phyloP scores from a whole-genome alignment of 2,329 filamentous ascomycete genomes.

The Sporothrix brasiliensis region DNA sequence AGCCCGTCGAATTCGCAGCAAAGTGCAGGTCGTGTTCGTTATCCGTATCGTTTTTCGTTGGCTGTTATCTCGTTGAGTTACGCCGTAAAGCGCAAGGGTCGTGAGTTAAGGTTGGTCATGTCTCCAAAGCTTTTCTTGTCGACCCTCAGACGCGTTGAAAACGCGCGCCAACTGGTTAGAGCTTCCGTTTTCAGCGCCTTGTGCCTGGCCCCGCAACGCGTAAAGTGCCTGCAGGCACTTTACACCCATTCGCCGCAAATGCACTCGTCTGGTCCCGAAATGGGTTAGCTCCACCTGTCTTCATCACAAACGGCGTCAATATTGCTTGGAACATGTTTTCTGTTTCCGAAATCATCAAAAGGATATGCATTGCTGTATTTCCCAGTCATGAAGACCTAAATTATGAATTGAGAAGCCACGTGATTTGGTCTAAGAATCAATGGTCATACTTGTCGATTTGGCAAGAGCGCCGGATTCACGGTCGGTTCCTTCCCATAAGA shows the following conservation, averaged over 20 bases:
- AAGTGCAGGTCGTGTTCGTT: not conserved
- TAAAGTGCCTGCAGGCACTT: conserved; percentile 37
- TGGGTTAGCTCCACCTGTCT: not conserved
- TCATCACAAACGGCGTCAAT: not conserved
- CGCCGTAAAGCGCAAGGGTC: not conserved
- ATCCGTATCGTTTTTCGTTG: not conserved
- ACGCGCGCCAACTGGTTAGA: not conserved
- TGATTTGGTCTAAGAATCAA: not conserved
- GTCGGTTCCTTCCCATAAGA: not conserved
- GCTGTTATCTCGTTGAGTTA: not conserved
- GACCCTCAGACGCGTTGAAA: conserved; percentile 18
- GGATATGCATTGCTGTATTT: too few relatives aligned
- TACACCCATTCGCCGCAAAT: not conserved
- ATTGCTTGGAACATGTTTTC: too few relatives aligned
- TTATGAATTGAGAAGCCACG: not conserved
- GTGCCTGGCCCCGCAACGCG: conserved; percentile 28
- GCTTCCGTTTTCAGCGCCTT: conserved; percentile 1
- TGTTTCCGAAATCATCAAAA: too few relatives aligned
- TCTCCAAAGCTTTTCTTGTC: conserved; percentile 12
- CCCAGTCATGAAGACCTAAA: not conserved
- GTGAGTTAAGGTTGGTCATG: not conserved
- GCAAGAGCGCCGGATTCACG: not conserved
- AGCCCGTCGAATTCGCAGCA: not conserved
- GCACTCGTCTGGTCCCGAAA: conserved; percentile 2
- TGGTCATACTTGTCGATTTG: not conserved